These are phyloP conservation scores for Teratosphaeria gauchensis DNA, from an alignment of 2,329 filamentous ascomycete species.

Conservation along the genomic window DNA sequence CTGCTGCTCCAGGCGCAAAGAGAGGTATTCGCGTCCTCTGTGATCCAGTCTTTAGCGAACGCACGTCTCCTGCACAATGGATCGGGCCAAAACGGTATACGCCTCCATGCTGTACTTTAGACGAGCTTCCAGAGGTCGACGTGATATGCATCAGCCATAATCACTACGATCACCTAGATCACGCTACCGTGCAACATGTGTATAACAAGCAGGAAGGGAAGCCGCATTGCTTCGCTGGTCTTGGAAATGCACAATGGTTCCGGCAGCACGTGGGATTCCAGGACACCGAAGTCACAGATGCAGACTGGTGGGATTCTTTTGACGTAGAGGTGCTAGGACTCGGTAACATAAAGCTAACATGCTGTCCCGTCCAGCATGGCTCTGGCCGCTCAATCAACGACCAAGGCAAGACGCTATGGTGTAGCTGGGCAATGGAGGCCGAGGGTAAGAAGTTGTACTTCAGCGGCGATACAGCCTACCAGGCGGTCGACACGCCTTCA, in stretches of 20 bases:
- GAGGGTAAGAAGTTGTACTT: constrained; percentile 35
- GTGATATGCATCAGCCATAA: constrained; percentile 46
- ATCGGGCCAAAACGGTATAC: constrained; percentile 44
- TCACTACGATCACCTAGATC: constrained; percentile 48
- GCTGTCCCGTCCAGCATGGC: constrained; percentile 40
- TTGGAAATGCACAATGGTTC: constrained; percentile 32
- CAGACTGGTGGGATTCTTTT: constrained; percentile 43
- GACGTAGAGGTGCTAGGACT: constrained; percentile 24
- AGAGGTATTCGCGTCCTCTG: constrained; percentile 40
- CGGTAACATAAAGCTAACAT: constrained; percentile 34
- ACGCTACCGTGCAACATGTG: constrained; percentile 34
- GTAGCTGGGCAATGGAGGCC: constrained; percentile 34
- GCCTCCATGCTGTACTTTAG: constrained; percentile 39
- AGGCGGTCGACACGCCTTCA: constrained; percentile 27
- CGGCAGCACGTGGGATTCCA: constrained; percentile 30
- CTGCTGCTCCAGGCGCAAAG: constrained; percentile 16
- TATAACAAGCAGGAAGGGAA: constrained; percentile 27
- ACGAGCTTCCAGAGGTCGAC: constrained; percentile 44
- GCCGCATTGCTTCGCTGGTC: constrained; percentile 34
- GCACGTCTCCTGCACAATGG: constrained; percentile 38
- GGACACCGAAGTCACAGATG: constrained; percentile 33
- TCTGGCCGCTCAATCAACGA: constrained; percentile 34
- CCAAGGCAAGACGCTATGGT: constrained; percentile 37
- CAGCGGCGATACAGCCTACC: constrained; percentile 43
- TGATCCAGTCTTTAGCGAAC: constrained; percentile 44